phyloP scores from a whole-genome alignment of 306 rosid genomes.

The Glycine soja region DNA sequence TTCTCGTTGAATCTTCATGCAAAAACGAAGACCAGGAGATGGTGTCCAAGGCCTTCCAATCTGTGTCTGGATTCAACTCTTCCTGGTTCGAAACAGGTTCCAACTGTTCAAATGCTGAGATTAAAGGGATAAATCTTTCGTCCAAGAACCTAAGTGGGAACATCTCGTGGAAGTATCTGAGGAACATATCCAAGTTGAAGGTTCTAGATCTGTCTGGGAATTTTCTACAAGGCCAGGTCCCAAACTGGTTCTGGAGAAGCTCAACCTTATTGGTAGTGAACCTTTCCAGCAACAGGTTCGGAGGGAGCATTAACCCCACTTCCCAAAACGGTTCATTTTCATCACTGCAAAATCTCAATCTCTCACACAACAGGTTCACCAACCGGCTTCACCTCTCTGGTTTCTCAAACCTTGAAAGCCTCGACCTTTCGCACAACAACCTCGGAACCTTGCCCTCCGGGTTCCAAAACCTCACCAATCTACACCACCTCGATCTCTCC shows the following conservation, averaged over 20 bases:
- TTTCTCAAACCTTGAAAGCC: constrained; percentile 55
- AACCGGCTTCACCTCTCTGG: constrained; percentile 63
- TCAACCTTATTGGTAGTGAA: constrained; percentile 56
- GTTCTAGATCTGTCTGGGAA: constrained; percentile 76
- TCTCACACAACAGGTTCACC: constrained; percentile 81
- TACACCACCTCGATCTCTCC: constrained; percentile 67
- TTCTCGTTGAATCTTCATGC: constrained; percentile 59
- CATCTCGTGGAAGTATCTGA: constrained; percentile 71
- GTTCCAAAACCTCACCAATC: constrained; percentile 56
- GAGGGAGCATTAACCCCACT: constrained; percentile 66
- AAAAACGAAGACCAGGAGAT: constrained; percentile 56
- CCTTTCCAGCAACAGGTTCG: constrained; percentile 71
- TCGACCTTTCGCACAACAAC: constrained; percentile 74
- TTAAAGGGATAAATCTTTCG: constrained; percentile 55
- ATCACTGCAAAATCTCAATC: constrained; percentile 66
- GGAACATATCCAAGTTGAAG: constrained; percentile 62
- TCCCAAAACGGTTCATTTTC: constrained; percentile 49
- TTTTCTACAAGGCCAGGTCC: constrained; percentile 67
- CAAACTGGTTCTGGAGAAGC: constrained; percentile 71
- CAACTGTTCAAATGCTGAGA: constrained; percentile 60
- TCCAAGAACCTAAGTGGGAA: constrained; percentile 69
- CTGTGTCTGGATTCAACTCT: constrained; percentile 66
- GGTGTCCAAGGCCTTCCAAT: constrained; percentile 66
- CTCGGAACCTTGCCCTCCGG: constrained; percentile 64
- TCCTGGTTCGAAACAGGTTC: constrained; percentile 53